Evolutionary conservation across 2,329 filamentous ascomycete genomes (phyloP).

Genomic region (Chalaropsis thielavioides): DNA sequence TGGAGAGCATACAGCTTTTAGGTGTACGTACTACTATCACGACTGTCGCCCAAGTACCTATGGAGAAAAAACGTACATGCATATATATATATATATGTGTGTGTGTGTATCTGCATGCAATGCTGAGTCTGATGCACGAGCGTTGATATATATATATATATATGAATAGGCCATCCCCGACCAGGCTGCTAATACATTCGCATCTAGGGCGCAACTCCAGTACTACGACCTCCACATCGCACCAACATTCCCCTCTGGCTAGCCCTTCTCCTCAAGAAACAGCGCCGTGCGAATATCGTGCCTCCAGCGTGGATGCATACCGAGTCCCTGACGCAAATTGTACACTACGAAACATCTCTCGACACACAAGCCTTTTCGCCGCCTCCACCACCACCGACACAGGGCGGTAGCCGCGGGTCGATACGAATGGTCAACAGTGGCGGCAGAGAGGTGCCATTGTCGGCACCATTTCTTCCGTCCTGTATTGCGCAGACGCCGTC

Average conservation of each 20-base stretch:
- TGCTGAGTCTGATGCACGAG: no score
- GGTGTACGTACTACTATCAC: conserved; percentile 46
- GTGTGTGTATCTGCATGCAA: no score
- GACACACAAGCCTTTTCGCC: conserved; percentile 62
- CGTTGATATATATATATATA: no score
- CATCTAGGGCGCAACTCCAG: conserved; percentile 57
- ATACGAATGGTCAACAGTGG: conserved; percentile 28
- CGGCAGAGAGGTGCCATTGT: conserved; percentile 27
- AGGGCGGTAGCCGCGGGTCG: conserved; percentile 34
- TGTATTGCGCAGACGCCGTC: conserved; percentile 55
- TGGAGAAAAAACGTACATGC: no score
- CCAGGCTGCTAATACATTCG: conserved; percentile 20
- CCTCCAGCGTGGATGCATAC: conserved; percentile 80
- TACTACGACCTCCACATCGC: conserved; percentile 68
- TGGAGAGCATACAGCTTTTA: conserved; percentile 73
- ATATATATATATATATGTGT: no score
- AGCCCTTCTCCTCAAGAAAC: conserved; percentile 83
- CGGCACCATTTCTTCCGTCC: conserved; percentile 65
- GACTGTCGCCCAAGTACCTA: no score
- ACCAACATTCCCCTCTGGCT: conserved; percentile 81
- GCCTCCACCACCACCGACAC: conserved; percentile 44
- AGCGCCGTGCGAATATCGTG: conserved; percentile 82
- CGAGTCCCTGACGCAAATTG: conserved; percentile 58
- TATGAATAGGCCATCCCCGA: no score
- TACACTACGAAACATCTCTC: conserved; percentile 64